Evolutionary conservation across 2,329 filamentous ascomycete genomes (phyloP).

Genomic region (Grosmannia huntii): DNA sequence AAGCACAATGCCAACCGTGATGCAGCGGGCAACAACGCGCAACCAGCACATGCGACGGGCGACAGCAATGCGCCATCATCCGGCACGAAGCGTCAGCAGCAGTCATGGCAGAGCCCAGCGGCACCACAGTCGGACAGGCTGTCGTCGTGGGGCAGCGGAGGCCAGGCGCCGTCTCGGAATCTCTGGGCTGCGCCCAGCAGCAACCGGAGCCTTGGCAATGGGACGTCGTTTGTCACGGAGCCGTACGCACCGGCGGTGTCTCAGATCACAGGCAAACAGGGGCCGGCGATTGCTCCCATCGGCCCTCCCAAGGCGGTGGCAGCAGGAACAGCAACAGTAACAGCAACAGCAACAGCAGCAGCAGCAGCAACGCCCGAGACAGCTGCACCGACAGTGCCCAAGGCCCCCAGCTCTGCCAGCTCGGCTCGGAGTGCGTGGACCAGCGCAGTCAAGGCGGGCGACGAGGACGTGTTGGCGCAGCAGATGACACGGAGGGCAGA

Average conservation of each 20-base stretch:
- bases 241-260: constrained; percentile 20
- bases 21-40: not conserved
- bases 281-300: constrained; percentile 35
- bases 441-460: constrained; percentile 29
- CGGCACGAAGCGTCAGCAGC: not conserved
- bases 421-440: constrained; percentile 21
- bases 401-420: not conserved
- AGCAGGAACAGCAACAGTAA: not conserved
- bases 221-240: constrained; percentile 57
- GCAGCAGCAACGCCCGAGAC: not conserved
- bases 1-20: not conserved
- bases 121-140: constrained; percentile 32
- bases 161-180: constrained; percentile 38
- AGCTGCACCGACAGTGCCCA: not conserved
- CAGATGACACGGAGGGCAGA: constrained; percentile 26
- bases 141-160: constrained; percentile 33
- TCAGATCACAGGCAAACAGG: constrained; percentile 18
- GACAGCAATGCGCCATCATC: not conserved
- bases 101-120: constrained; percentile 25
- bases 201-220: constrained; percentile 62
- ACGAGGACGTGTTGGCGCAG: constrained; percentile 29
- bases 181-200: constrained; percentile 66
- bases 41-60: not conserved
- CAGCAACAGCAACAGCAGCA: not conserved
- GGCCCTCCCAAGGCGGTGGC: constrained; percentile 23